A percentile compares a stretch with the other conserved stretches of the same genome.
These are phyloP conservation scores for Massariosphaeria phaeospora DNA, from an alignment of 495 filamentous ascomycete species.

Conservation along the genomic window DNA sequence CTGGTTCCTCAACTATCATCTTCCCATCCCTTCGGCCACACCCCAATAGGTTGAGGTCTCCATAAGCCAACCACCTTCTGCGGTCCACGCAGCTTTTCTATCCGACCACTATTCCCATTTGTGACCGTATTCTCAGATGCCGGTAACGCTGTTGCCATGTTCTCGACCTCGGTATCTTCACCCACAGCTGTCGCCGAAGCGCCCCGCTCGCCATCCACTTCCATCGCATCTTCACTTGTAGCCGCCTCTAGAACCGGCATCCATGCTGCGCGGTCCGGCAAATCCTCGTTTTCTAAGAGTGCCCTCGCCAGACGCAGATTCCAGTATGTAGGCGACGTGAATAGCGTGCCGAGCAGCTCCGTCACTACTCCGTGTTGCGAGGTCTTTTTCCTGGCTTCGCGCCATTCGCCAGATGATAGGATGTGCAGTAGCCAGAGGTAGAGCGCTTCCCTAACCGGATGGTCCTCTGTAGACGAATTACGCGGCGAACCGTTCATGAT, in stretches of 20 bases:
- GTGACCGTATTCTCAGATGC: not conserved
- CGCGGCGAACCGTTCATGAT: not conserved
- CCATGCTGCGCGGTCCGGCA: not conserved
- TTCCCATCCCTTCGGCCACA: not conserved
- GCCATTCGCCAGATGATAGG: slow-evolving; percentile 13
- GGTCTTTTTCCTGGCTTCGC: not conserved
- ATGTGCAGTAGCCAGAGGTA: slow-evolving; percentile 34
- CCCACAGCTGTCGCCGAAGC: not conserved
- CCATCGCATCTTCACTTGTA: not conserved
- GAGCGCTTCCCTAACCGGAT: slow-evolving; percentile 29
- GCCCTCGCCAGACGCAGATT: slow-evolving; percentile 11
- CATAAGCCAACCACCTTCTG: slow-evolving; percentile 17
- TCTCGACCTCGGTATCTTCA: not conserved
- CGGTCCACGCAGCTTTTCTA: not conserved
- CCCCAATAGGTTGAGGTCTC: slow-evolving; percentile 13
- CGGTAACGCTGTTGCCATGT: not conserved
- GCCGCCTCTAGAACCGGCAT: slow-evolving; percentile 3
- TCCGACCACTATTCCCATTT: too few species aligned
- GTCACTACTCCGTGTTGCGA: not conserved
- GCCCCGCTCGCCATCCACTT: not conserved
- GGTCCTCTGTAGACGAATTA: not conserved
- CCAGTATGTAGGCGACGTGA: slow-evolving; percentile 11
- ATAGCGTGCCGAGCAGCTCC: slow-evolving; percentile 5
- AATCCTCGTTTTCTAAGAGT: too few species aligned
- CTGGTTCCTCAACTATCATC: too few species aligned